Percentiles rank a stretch among this genome's conserved stretches.
phyloP scores from a whole-genome alignment of 2,329 filamentous ascomycete species.

The Blastomyces silverae region DNA sequence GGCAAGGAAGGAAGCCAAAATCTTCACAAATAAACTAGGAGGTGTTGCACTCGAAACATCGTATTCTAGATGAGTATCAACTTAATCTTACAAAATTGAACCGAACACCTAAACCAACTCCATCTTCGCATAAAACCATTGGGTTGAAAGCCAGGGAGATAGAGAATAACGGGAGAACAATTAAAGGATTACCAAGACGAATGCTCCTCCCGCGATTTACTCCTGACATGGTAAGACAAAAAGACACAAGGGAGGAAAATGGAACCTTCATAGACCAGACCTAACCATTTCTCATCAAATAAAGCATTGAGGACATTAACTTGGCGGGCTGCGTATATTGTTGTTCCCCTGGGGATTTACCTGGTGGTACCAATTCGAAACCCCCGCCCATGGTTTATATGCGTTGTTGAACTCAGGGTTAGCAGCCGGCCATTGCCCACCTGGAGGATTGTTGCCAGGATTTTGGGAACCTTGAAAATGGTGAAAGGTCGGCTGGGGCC shows the following conservation, averaged over 20 bases:
- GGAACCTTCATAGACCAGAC: background rate
- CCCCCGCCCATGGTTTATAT: background rate
- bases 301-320: background rate
- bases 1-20: background rate
- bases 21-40: background rate
- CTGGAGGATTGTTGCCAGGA: background rate
- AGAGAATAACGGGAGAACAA: background rate
- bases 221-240: background rate
- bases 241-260: background rate
- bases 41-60: background rate
- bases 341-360: background rate
- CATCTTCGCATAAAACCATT: background rate
- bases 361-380: constrained; percentile 12
- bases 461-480: background rate
- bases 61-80: background rate
- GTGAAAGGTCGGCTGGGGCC: background rate
- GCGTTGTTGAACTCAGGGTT: background rate
- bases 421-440: constrained; percentile 2
- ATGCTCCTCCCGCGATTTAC: background rate
- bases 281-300: background rate
- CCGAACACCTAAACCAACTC: background rate
- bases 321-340: background rate
- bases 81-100: background rate
- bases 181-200: background rate
- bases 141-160: background rate